Base-by-base conservation (phyloP, 2,329 filamentous ascomycete genomes). In the Myotisia sp. region DNA sequence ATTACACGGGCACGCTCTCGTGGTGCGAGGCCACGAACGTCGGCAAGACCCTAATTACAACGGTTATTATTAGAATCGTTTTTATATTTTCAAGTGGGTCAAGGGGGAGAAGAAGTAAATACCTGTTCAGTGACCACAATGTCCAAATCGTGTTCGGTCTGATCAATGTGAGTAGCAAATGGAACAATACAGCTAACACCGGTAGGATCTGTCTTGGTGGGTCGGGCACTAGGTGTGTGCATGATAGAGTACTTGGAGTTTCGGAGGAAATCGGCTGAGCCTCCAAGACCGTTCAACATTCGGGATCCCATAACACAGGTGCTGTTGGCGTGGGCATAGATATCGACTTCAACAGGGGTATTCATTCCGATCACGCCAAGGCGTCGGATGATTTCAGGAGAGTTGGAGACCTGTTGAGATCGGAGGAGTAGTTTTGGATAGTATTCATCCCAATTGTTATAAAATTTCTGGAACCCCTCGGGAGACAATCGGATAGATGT, bases 281-380 rank as follows among this genome's bases (percentile, higher is more conserved):
- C 82, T 32, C 82, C 82, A 5, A 90, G 73, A 7, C 82, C 82
- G 63, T 87, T 87, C 40, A 90, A 69, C 80, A 87, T 90, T 37
- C 85, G 76, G 41, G 71, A 78, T 43, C 85, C 84, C 75, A 90
- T 84, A 14, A 92, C 84, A 52, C 80, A 86, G 36, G 84, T 92
- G 41, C 71, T 78, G 71, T 92, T 93, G 48, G 85, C 85, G 62
- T 92, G 84, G 2, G 84, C 85, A 62, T 92, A 92, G 50, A 92
- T 92, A 60, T 92, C 85, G 10, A 92, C 84, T 61, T 92, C 85
- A 29, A 92, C 82, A 14, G 84, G 84, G 0, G 84, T 92, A 69
- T 92, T 92, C 84, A 92, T 92, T 55, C 82, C 84, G 47, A 93
- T 92, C 45, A 85, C 76, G 41, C 84, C 84, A 1, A 92, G 67